Conservation (phyloP, 331 rosid species). For the Saraca asoca region DNA sequence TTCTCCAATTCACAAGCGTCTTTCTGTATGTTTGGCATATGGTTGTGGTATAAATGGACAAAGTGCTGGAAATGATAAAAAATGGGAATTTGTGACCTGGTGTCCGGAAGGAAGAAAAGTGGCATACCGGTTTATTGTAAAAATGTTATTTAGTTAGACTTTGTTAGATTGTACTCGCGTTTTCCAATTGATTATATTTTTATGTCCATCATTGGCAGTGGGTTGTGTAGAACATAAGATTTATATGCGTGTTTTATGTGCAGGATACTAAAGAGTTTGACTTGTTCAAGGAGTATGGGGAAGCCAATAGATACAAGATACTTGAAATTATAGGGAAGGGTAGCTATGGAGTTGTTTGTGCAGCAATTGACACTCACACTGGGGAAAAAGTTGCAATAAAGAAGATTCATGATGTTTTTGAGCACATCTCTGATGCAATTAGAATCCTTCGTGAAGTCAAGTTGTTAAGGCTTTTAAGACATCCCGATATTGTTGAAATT, state of each 20-base stretch:
- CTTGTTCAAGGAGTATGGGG: slow-evolving; percentile 87
- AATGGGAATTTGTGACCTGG: slow-evolving; percentile 14
- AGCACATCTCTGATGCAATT: slow-evolving; percentile 86
- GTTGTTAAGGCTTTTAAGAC: slow-evolving; percentile 86
- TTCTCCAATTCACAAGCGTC: slow-evolving; percentile 20
- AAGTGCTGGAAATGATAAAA: background rate
- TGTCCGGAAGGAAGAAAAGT: background rate
- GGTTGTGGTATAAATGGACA: slow-evolving; percentile 5
- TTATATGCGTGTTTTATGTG: slow-evolving; percentile 8
- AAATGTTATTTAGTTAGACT: background rate
- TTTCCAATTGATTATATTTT: background rate
- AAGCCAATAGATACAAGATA: slow-evolving; percentile 87
- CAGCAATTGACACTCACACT: slow-evolving; percentile 86
- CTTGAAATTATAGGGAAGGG: slow-evolving; percentile 93
- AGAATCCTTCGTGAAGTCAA: slow-evolving; percentile 91
- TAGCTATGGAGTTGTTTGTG: slow-evolving; percentile 96
- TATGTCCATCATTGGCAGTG: slow-evolving; percentile 1
- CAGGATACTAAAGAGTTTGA: slow-evolving; percentile 73
- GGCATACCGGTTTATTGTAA: background rate
- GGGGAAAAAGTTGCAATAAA: slow-evolving; percentile 92
- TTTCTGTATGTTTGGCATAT: slow-evolving; percentile 12
- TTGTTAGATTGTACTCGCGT: background rate
- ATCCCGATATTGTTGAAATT: slow-evolving; percentile 96
- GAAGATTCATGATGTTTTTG: slow-evolving; percentile 82
- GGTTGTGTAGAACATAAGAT: background rate